Base-by-base conservation (phyloP, 345 rosid species). In the Citrus maxima region DNA sequence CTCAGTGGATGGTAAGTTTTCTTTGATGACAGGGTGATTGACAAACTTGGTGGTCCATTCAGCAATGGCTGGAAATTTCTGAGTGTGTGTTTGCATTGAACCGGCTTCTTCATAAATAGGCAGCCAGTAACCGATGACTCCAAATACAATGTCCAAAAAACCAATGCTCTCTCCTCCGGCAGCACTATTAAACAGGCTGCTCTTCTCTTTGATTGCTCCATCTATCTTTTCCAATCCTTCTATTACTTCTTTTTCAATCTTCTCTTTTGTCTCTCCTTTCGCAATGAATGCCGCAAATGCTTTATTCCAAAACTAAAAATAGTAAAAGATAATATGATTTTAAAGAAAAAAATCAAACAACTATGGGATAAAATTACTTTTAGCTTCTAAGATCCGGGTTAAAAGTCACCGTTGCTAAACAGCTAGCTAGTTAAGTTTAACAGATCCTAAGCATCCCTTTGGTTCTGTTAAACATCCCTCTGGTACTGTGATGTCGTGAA, bases 71-170 rank as follows among this genome's bases (percentile, higher is more conserved):
- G 88, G 86, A 62, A 81, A 82, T 75, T 79, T 78, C n/a, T 16
- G 21, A 0, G 77, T 60, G 60, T 81, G 78, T 3, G 75, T 0
- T 46, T 82, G 46, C 59, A 64, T 8, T 37, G 79, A 76, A 42
- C 84, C 84, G 16, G 81, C 55, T 81, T 84, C 85, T 51, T 82
- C 88, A 42, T 54, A 84, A 6, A 83, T 56, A 28, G 85, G 88
- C 58, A 84, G 61, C 86, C 72, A 63, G 66, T 75, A 42, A 24
- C 78, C 30, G 5, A 84, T 67, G 84, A 87, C 80, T 12, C 82
- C 87, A 28, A 79, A 0, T 2, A 67, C 79, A n/a, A 88, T 70
- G 72, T 88, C 87, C 76, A 80, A 13, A 66, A 75, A 85, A 38
- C 88, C 89, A 54, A 88, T 79, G 38, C 3, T 66, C 14, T 75